Evolutionary conservation across 495 filamentous ascomycete species (phyloP).

Genomic region (Aspergillus egyptiacus): DNA sequence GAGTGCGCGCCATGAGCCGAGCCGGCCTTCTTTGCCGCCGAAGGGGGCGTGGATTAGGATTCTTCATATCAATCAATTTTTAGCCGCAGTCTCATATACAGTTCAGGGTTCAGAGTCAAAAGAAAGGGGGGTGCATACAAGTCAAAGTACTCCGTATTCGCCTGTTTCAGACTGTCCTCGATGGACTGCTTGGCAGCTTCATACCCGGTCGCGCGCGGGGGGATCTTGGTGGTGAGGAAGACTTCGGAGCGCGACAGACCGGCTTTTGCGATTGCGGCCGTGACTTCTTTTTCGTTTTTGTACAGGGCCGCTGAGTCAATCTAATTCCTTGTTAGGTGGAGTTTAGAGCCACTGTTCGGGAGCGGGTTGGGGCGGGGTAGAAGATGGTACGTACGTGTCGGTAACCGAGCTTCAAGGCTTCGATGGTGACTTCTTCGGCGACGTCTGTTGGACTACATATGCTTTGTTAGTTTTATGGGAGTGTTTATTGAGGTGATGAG

Average conservation of each 20-base stretch:
- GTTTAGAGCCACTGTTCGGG: neutral
- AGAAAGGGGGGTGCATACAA: constrained; percentile 27
- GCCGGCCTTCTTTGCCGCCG: constrained; percentile 43
- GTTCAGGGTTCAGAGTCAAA: neutral
- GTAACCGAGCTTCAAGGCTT: constrained; percentile 2
- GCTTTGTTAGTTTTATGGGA: neutral
- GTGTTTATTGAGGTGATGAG: neutral
- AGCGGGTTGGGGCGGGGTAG: neutral
- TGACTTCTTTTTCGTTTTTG: constrained; percentile 48
- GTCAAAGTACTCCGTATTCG: constrained; percentile 50
- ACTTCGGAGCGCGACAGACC: constrained; percentile 42
- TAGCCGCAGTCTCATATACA: neutral
- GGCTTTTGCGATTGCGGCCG: constrained; percentile 40
- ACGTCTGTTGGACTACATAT: neutral
- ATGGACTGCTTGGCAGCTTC: constrained; percentile 47
- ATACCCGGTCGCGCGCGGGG: constrained; percentile 40
- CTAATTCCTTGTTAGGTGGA: constrained; percentile 17
- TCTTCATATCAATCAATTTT: neutral
- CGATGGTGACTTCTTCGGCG: constrained; percentile 1
- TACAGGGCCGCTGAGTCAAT: constrained; percentile 52
- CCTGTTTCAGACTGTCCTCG: constrained; percentile 36
- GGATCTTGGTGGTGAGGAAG: constrained; percentile 56
- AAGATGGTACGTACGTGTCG: neutral
- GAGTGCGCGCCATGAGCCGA: constrained; percentile 50
- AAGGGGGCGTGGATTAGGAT: constrained; percentile 34